Evolutionary conservation across 2,329 filamentous ascomycete species (phyloP).

Genomic region (Fusarium bactridioides): DNA sequence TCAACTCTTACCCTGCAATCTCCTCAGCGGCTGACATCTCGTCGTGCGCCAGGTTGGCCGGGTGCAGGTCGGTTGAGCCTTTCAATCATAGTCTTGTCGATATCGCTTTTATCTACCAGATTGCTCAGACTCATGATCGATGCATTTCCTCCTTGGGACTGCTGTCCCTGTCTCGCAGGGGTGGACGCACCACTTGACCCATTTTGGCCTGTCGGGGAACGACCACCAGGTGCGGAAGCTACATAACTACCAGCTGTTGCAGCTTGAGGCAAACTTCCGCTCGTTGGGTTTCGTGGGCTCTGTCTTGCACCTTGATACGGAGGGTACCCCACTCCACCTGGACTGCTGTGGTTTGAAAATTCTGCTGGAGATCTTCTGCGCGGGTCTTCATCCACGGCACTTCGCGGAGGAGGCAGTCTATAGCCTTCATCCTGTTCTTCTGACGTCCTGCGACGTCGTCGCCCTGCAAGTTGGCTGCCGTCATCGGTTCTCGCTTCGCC

Average conservation of each 20-base stretch:
- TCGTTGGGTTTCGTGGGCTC: slow-evolving; percentile 50
- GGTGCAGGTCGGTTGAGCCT: slow-evolving; percentile 53
- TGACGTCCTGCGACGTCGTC: slow-evolving; percentile 49
- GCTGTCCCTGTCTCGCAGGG: slow-evolving; percentile 43
- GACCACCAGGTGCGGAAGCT: slow-evolving; percentile 42
- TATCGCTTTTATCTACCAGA: slow-evolving; percentile 61
- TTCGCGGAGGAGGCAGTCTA: slow-evolving; percentile 55
- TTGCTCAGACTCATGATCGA: slow-evolving; percentile 64
- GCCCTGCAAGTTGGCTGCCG: slow-evolving; percentile 41
- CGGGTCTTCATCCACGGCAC: slow-evolving; percentile 56
- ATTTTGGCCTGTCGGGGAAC: slow-evolving; percentile 49
- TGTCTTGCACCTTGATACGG: slow-evolving; percentile 49
- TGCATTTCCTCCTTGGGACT: slow-evolving; percentile 36
- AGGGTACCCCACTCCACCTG: slow-evolving; percentile 51
- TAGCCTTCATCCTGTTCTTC: slow-evolving; percentile 53
- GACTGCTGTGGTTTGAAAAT: slow-evolving; percentile 57
- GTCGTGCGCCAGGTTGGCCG: slow-evolving; percentile 22
- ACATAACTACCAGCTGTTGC: slow-evolving; percentile 37
- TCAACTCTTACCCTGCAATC: slow-evolving; percentile 26
- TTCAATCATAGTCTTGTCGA: slow-evolving; percentile 64
- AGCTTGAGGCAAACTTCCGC: slow-evolving; percentile 44
- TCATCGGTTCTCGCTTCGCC: slow-evolving; percentile 48
- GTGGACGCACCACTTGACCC: slow-evolving; percentile 50
- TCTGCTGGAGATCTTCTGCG: slow-evolving; percentile 61
- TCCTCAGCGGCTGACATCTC: slow-evolving; percentile 35